Evolutionary conservation across 305 asterid genomes (phyloP).

Genomic region (Solanum hybrid): DNA sequence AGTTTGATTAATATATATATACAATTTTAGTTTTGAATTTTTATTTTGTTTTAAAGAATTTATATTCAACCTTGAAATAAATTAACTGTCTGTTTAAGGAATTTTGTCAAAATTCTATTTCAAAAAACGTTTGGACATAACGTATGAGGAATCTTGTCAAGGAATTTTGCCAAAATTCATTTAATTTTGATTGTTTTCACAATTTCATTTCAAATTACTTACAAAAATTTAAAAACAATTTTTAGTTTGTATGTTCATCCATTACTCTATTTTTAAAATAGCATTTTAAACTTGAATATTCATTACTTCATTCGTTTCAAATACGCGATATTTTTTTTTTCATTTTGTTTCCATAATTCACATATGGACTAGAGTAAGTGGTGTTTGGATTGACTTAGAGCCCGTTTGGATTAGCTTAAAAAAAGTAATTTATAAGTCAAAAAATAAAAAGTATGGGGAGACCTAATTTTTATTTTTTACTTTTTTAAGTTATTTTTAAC

Average conservation of each 20-base stretch:
- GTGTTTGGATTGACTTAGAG: not conserved
- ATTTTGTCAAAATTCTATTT: not conserved
- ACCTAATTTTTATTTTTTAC: accelerated
- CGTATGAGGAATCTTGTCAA: not conserved
- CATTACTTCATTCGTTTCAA: not conserved
- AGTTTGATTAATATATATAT: too few species aligned
- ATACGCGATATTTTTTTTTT: too few species aligned
- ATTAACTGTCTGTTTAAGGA: too few species aligned
- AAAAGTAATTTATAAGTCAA: not conserved
- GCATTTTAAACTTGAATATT: not conserved
- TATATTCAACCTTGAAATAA: too few species aligned
- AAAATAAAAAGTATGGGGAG: not conserved
- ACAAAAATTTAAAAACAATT: not conserved
- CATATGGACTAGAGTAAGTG: not conserved
- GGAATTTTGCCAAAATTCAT: not conserved
- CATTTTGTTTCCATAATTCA: not conserved
- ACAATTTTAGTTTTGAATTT: not conserved
- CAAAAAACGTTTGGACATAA: not conserved
- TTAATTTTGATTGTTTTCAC: not conserved
- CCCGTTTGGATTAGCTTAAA: not conserved
- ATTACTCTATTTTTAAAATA: not conserved
- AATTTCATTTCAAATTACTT: not conserved
- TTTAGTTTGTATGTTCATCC: not conserved
- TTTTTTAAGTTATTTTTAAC: not conserved
- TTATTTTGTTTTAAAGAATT: not conserved